Base-by-base conservation (phyloP, 1,284 basidiomycete species). In the Stygiomarasmius scandens region DNA sequence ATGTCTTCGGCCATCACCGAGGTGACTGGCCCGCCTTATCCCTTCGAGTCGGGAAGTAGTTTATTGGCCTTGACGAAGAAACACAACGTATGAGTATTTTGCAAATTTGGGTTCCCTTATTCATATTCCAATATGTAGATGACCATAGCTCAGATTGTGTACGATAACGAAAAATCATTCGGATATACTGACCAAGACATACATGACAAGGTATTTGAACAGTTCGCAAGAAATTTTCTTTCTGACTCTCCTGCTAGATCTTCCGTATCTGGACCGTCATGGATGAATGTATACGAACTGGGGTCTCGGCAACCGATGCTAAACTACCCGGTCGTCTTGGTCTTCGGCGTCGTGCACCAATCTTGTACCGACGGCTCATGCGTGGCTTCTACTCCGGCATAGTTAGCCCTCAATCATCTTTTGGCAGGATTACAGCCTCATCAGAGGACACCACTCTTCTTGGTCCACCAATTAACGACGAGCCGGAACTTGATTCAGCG, bases 91-190 rank as follows among this genome's bases (percentile, higher is more conserved):
- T 56, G 85, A 74, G 27, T 25, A 44, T n/a, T 20, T 32, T 47
- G 54, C 47, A 0, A 19, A n/a, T 2, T n/a, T 22, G 14, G 10
- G 10, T 56, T 44, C 46, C 11, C 44, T 55, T 55, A 46, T 50
- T 58, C 32, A 34, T 57, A 45, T n/a, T n/a, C n/a, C n/a, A n/a
- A n/a, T n/a, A n/a, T n/a, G n/a, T 27, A 95, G 90, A 83, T 95
- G 80, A 95, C 93, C 1, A 96, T 96, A 61, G 93, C 93, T 5
- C 93, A 96, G 74, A 92, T 97, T 48, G 94, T 98, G 2, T 95
- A 94, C 74, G 93, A 98, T 72, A 98, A 98, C 67, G 96, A 98
- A 73, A 83, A 89, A 61, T 86, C 81, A 64, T 87, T 93, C 65
- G 88, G 92, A 48, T 82, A 89, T 56, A 82, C 84, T 2, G 85